Base-by-base conservation (phyloP, 441 rosid species). In the Gossypium aridum region DNA sequence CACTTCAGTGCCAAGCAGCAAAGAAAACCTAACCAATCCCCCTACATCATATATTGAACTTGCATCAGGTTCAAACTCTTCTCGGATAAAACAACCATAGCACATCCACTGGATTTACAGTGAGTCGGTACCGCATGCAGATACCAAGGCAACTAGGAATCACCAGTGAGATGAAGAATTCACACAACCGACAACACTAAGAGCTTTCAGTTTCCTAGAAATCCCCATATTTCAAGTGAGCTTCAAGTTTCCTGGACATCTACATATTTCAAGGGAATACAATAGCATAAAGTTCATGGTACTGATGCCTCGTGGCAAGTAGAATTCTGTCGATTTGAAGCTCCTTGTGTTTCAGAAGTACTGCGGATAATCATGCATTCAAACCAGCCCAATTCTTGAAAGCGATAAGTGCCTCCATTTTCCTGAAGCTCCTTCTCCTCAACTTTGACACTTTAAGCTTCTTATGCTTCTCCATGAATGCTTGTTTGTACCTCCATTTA, bases 381-480 rank as follows among this genome's bases (percentile, higher is more conserved):
- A 96, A 84, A 79, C 99, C 97, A 80, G 89, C 98, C 98, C 98
- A 96, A 74, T 89, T 93, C 91, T 93, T 93, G 84, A 93, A 96
- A 60, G 96, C 95, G 78, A 93, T 73, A 25, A 96, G 92, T 3
- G 98, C 92, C 82, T 96, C 98, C 98, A 86, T 91, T 80, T 91
- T 96, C 79, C 89, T 89, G 80, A 86, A 84, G 86, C 80, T 93
- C 83, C 86, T 90, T 82, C 86, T 93, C 82, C 98, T 89, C 83
- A 93, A 63, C 81, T 93, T 95, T 45, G 94, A 83, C 71, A 95
- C 87, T 76, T 88, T 90, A 16, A 93, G 91, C 85, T 90, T 91
- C 90, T 93, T 90, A 83, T 89, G 99, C 61, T 80, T 90, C 89
- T 92, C 98, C 99, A 90, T 91, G 80, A 89, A 91, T 23, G 93